These are phyloP conservation scores for Phialocephala subalpina DNA, from an alignment of 2,329 filamentous ascomycete genomes.

Conservation along the genomic window DNA sequence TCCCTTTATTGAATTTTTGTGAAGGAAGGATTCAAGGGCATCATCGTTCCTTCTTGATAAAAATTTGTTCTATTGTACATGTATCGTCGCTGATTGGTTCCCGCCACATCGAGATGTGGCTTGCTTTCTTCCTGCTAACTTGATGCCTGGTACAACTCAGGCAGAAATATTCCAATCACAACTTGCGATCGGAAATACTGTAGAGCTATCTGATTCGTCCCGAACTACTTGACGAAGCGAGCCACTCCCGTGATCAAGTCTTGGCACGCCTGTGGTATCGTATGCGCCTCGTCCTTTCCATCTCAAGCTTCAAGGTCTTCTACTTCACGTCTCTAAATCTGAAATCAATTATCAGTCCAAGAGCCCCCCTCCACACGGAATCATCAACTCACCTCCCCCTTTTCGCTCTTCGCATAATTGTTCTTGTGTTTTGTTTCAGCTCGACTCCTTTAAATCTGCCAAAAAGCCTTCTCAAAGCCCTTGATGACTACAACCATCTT, in stretches of 20 bases:
- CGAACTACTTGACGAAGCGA: too few relatives aligned
- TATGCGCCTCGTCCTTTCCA: neutral
- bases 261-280: neutral
- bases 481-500: neutral
- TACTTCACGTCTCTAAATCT: neutral
- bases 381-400: neutral
- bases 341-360: neutral
- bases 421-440: neutral
- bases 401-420: neutral
- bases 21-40: neutral
- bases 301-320: neutral
- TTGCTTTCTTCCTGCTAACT: too few relatives aligned
- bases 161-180: neutral
- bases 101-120: too few relatives aligned
- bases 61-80: neutral
- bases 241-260: too few relatives aligned
- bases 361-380: neutral
- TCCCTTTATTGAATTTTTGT: neutral
- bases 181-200: neutral
- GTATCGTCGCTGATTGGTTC: neutral
- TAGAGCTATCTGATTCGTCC: too few relatives aligned
- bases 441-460: neutral
- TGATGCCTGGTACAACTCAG: too few relatives aligned
- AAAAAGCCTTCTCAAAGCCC: slow-evolving; percentile 6
- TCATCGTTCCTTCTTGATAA: neutral